Evolutionary conservation across 192 early-diverging fungal species (phyloP), one percentile per base, ranked within the genome.

Genomic region (Lobulomyces angularis): DNA sequence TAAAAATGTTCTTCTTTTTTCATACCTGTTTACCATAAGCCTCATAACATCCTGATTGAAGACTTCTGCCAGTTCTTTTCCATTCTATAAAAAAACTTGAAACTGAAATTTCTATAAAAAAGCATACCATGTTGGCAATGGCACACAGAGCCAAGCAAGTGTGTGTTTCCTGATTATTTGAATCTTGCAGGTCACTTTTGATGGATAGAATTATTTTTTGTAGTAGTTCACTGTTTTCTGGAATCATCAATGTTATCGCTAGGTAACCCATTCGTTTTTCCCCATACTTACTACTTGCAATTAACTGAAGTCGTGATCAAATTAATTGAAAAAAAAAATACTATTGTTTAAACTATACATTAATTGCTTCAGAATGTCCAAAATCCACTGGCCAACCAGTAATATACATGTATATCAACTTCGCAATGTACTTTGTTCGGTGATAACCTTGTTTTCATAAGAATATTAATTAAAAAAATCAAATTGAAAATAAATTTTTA

Each of bases 251-350:
- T 3, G 93, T 92, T 14, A 90, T 83, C 2, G 89, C 93, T 12
- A 99, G 64, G 59, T 99, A 99, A 5, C 91, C 96, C 88, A 99
- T 91, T 65, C 95, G 91, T 56, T 99, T 99, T 50, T 99, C 96
- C 45, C 84, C 88, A 59, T 88, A 99, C 48, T 92, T 93, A 24
- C 47, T 36, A 45, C 88, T 88, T 18, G 79, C 80, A 37, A 96
- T 74, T 36, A 99, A n/a, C n/a, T n/a, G n/a, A n/a, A n/a, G n/a
- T n/a, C n/a, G n/a, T n/a, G n/a, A n/a, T n/a, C n/a, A n/a, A n/a
- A n/a, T n/a, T n/a, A n/a, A n/a, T n/a, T n/a, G n/a, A n/a, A n/a
- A n/a, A n/a, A n/a, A n/a, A n/a, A n/a, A n/a, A n/a, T n/a, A n/a
- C n/a, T n/a, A n/a, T n/a, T n/a, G n/a, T n/a, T n/a, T n/a, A n/a